Evolutionary conservation across 2,329 filamentous ascomycete genomes (phyloP), one percentile per base, ranked within the genome.

Genomic region (Decorospora gaudefroyi): DNA sequence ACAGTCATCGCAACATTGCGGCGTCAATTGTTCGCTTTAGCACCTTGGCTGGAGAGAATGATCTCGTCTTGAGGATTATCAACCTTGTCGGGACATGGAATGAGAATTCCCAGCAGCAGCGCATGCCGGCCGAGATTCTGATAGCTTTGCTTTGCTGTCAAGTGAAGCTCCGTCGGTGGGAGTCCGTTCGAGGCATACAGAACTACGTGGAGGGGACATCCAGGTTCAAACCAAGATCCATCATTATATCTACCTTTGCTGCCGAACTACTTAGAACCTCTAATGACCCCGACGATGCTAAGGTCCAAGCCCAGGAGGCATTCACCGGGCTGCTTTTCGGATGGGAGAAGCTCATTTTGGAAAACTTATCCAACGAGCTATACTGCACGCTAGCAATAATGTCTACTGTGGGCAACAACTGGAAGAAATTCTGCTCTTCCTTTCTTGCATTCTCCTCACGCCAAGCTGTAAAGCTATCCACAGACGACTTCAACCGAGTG

Each of bases 21-120:
- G 75, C 80, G 9, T 74, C 79, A 1, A 67, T 84, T 18, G 70
- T 82, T 22, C 74, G 77, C 12, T 83, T 80, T 53, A 80, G 79
- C 5, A 69, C 74, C 8, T 73, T 75, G 12, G 76, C 76, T 8
- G 67, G 73, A 26, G 75, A 83, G 47, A 62, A 69, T 11, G 55
- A 65, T 1, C 51, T 70, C 6, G 63, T 70, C 5, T 21, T 70
- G 23, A 55, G 66, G 12, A 57, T 69, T 16, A 53, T 70, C 26
- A 58, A 64, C 26, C 49, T 39, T 23, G 49, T 52, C 6, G 55
- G 54, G 4, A 43, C 35, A 6, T 55, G 55, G 50, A 52, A 55
- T 26, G 45, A 42, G 4, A 53, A 54, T 16, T 25, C 56, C 16
- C 35, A 61, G 22, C 48, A 55, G 34, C 54, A 63, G 29, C 62